Evolutionary conservation across 192 early-diverging fungal species (phyloP).

Genomic region (Coemansia asiatica): DNA sequence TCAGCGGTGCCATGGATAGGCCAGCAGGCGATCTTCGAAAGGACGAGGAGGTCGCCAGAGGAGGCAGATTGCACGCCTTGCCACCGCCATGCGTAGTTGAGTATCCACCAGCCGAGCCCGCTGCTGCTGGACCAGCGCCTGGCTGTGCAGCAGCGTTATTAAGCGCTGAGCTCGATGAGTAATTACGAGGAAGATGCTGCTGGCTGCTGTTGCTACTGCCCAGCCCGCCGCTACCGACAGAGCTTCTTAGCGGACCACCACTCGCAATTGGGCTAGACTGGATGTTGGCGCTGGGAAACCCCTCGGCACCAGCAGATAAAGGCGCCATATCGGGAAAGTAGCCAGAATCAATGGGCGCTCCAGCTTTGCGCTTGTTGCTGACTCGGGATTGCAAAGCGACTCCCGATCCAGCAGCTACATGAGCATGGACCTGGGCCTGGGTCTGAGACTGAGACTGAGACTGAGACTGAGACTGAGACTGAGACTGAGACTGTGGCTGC

Average conservation of each 20-base stretch:
- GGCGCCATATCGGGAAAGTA: constrained; percentile 39
- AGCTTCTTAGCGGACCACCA: constrained; percentile 13
- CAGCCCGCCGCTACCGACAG: background rate
- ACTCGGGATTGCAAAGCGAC: constrained; percentile 16
- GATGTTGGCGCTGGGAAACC: constrained; percentile 10
- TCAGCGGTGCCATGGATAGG: background rate
- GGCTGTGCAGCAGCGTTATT: constrained; percentile 12
- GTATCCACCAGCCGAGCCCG: constrained; percentile 20
- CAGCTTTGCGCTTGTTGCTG: constrained; percentile 44
- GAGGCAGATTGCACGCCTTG: constrained; percentile 45
- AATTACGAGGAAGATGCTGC: constrained; percentile 26
- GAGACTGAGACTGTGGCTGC: constrained; percentile 10
- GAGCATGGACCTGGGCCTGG: too few relatives aligned
- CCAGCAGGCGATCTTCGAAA: constrained; percentile 6
- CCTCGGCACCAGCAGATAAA: constrained; percentile 11
- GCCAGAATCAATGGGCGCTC: constrained; percentile 38
- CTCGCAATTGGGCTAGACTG: constrained; percentile 16
- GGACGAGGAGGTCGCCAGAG: constrained; percentile 13
- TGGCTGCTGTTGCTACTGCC: constrained; percentile 12
- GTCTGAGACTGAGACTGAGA: too few relatives aligned
- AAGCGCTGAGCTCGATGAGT: constrained; percentile 25
- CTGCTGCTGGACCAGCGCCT: background rate
- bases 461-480: constrained; percentile 1
- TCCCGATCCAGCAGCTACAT: background rate
- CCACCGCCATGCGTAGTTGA: constrained; percentile 16